Conservation (phyloP, 306 rosid genomes). For the Hippophae rhamnoides region DNA sequence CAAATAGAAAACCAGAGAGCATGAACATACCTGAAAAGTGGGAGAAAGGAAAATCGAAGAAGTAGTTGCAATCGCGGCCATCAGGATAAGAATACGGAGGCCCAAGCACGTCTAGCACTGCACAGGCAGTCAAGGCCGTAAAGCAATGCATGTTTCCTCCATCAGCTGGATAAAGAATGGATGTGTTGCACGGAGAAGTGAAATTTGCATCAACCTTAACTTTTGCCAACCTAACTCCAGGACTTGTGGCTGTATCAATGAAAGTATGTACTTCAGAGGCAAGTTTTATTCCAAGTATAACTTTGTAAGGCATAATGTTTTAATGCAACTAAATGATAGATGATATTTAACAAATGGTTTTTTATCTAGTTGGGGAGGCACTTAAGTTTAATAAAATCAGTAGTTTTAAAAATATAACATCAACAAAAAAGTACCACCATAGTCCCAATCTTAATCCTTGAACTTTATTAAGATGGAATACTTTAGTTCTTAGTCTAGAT, state of each 20-base stretch:
- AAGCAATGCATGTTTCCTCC: slow-evolving; percentile 96
- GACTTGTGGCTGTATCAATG: slow-evolving; percentile 31
- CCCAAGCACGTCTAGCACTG: slow-evolving; percentile 89
- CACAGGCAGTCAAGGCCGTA: slow-evolving; percentile 92
- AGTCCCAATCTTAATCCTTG: no score
- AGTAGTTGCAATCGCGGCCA: slow-evolving; percentile 85
- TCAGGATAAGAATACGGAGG: slow-evolving; percentile 79
- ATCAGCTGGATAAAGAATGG: slow-evolving; percentile 77
- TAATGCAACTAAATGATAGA: no score
- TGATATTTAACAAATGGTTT: no score
- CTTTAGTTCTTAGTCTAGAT: no score
- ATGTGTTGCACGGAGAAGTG: slow-evolving; percentile 63
- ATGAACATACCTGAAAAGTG: slow-evolving; percentile 44
- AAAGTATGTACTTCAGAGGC: neutral
- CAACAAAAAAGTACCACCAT: no score
- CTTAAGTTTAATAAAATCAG: no score
- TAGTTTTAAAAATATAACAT: no score
- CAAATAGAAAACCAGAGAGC: no score
- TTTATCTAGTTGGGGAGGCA: no score
- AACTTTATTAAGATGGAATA: no score
- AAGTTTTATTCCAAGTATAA: no score
- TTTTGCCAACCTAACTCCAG: slow-evolving; percentile 54
- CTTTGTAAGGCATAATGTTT: no score
- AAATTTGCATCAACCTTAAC: slow-evolving; percentile 63
- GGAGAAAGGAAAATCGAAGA: slow-evolving; percentile 44